These are phyloP conservation scores for Talaromyces sp. DNA, from an alignment of 2,329 filamentous ascomycete species.

Conservation along the genomic window DNA sequence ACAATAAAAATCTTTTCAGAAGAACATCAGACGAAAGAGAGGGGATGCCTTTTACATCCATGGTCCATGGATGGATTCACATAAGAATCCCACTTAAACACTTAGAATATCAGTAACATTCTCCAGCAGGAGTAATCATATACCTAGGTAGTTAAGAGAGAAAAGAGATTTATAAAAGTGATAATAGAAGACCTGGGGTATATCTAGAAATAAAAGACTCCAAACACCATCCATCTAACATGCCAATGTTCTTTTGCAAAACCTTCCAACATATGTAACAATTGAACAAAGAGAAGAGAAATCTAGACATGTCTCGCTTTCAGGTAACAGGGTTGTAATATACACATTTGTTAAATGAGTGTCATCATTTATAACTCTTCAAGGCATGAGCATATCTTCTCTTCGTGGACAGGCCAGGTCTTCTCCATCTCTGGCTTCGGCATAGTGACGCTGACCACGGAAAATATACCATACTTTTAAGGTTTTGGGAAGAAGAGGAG, in stretches of 20 bases:
- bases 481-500: slow-evolving; percentile 37
- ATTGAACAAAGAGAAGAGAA: slow-evolving; percentile 3
- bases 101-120: no score
- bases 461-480: slow-evolving; percentile 42
- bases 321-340: background rate
- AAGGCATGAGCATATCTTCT: slow-evolving; percentile 24
- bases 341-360: background rate
- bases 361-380: slow-evolving; percentile 8
- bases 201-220: background rate
- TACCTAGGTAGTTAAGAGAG: background rate
- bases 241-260: background rate
- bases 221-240: slow-evolving; percentile 5
- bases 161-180: background rate
- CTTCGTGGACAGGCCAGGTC: slow-evolving; percentile 37
- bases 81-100: no score
- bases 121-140: background rate
- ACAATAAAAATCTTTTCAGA: background rate
- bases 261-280: background rate
- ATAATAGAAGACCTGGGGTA: no score
- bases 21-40: background rate
- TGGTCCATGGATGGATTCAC: no score
- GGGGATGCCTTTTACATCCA: background rate
- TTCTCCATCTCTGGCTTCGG: slow-evolving; percentile 35
- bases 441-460: slow-evolving; percentile 33
- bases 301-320: background rate